These are phyloP conservation scores for Tetraselmis chui DNA, from an alignment of 139 green algal species.

Conservation along the genomic window DNA sequence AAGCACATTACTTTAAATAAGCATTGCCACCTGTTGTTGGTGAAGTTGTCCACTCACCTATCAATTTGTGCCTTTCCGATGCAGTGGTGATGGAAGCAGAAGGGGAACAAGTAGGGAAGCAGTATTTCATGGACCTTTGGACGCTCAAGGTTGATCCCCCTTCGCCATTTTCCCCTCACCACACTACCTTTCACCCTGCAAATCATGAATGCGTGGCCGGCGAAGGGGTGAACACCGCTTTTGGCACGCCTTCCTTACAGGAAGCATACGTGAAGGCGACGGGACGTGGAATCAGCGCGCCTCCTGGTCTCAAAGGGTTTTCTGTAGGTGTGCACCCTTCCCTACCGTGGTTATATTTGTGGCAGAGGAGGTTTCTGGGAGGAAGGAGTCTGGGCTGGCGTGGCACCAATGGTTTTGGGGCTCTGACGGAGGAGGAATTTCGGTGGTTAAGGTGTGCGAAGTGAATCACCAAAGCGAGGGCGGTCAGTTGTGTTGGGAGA, in stretches of 20 bases:
- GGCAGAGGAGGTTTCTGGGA: no score
- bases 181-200: neutral
- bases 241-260: neutral
- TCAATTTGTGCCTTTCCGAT: neutral
- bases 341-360: no score
- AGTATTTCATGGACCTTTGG: neutral
- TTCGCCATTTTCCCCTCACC: neutral
- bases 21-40: neutral
- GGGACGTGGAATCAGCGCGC: neutral
- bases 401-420: neutral
- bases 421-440: neutral
- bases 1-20: neutral
- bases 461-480: neutral
- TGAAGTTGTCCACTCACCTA: no score
- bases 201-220: no score
- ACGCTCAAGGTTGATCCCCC: neutral
- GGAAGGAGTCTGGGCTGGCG: neutral
- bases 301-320: neutral
- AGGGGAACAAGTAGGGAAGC: neutral
- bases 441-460: no score
- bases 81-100: neutral
- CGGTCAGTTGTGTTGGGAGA: neutral
- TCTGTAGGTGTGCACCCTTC: no score
- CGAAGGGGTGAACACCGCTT: no score
- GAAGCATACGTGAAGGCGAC: neutral